Evolutionary conservation across 148 eudicot genomes (phyloP).

Genomic region (Vaccinium darrowii): DNA sequence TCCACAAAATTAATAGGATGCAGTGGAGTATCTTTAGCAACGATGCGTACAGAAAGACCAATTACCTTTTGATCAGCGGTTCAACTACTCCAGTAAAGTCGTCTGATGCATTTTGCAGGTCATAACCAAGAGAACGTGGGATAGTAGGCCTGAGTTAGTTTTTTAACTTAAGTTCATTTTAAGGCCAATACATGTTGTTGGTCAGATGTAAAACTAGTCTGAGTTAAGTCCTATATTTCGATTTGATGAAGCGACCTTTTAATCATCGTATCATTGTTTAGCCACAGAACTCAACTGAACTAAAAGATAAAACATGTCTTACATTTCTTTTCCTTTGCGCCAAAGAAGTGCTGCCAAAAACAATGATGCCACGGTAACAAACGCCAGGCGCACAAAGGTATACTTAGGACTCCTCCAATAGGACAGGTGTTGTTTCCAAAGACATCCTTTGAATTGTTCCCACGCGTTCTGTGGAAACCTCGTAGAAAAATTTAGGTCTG

Average conservation of each 20-base stretch:
- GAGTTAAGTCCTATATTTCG: background rate
- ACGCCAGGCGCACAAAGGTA: constrained; percentile 33
- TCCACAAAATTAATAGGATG: background rate
- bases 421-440: constrained; percentile 59
- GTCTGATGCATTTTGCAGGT: too few species aligned
- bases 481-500: constrained; percentile 33
- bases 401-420: constrained; percentile 58
- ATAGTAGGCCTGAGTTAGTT: too few species aligned
- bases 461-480: constrained; percentile 34
- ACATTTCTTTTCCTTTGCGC: constrained; percentile 45
- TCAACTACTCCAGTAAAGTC: background rate
- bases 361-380: constrained; percentile 25
- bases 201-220: background rate
- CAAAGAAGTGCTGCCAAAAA: constrained; percentile 43
- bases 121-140: too few species aligned
- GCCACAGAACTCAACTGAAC: background rate
- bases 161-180: too few species aligned
- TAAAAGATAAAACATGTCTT: background rate
- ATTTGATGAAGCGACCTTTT: background rate
- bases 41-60: background rate
- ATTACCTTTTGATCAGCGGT: background rate
- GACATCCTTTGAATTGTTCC: constrained; percentile 43
- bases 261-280: background rate
- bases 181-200: too few species aligned
- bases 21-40: background rate